Evolutionary conservation across 306 rosid genomes (phyloP).

Genomic region (Prunus persica): DNA sequence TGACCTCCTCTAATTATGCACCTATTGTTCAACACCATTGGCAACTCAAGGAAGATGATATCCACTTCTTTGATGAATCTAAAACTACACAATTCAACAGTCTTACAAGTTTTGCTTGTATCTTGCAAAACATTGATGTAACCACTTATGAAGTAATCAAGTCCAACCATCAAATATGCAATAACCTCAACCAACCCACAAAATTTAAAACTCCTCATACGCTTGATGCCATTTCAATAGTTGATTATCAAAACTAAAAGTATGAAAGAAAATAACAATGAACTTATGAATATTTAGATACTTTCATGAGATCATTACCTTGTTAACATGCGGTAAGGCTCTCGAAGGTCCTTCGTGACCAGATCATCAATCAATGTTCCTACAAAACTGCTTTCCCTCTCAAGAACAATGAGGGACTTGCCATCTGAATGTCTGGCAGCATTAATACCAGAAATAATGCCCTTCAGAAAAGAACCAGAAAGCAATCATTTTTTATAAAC

Average conservation of each 20-base stretch:
- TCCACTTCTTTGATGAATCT: neutral
- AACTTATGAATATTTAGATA: neutral
- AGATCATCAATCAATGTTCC: conserved; percentile 87
- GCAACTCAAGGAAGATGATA: too few relatives aligned
- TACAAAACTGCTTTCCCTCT: conserved; percentile 90
- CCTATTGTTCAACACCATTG: too few relatives aligned
- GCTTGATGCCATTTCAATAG: neutral
- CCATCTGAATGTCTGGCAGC: conserved; percentile 89
- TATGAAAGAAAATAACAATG: neutral
- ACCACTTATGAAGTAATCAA: neutral
- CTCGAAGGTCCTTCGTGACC: conserved; percentile 61
- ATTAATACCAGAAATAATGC: conserved; percentile 89
- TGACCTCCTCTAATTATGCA: too few relatives aligned
- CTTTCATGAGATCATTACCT: conserved; percentile 34
- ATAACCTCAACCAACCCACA: neutral
- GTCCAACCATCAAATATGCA: neutral
- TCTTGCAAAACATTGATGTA: neutral
- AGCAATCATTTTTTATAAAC: conserved; percentile 7
- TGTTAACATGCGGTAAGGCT: conserved; percentile 66
- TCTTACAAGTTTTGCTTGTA: neutral
- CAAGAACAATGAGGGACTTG: conserved; percentile 79
- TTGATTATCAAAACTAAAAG: neutral
- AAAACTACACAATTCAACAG: neutral
- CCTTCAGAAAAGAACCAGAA: conserved; percentile 40
- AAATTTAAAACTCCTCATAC: neutral